Percentiles rank a stretch among this genome's conserved stretches.
Evolutionary conservation across 352 stramenopile species (phyloP).

Genomic region (Phytophthora lateralis): DNA sequence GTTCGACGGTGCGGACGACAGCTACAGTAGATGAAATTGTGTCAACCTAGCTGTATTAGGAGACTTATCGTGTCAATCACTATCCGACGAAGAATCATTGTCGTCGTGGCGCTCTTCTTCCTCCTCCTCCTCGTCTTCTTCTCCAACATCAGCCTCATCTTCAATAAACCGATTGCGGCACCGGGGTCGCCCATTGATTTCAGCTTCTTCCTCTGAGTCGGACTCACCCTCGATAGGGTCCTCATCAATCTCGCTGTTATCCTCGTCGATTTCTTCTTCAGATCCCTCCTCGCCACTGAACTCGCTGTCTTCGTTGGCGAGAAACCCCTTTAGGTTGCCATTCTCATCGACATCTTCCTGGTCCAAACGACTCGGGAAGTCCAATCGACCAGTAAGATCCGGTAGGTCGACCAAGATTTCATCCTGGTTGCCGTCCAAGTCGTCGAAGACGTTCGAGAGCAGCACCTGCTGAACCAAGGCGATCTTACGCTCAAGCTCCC

Average conservation of each 20-base stretch:
- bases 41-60: slow-evolving; percentile 11
- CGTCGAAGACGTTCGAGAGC: slow-evolving; percentile 77
- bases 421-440: slow-evolving; percentile 83
- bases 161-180: slow-evolving; percentile 73
- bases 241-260: slow-evolving; percentile 46
- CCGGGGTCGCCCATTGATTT: slow-evolving; percentile 29
- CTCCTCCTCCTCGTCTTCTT: slow-evolving; percentile 49
- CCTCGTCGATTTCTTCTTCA: slow-evolving; percentile 46
- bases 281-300: slow-evolving; percentile 55
- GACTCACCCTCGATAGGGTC: slow-evolving; percentile 63
- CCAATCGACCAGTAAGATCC: slow-evolving; percentile 56
- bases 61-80: slow-evolving; percentile 23
- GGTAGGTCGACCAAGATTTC: slow-evolving; percentile 71
- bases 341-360: slow-evolving; percentile 85
- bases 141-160: slow-evolving; percentile 78
- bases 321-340: slow-evolving; percentile 76
- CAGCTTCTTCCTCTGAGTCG: slow-evolving; percentile 69
- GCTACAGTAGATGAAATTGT: not conserved
- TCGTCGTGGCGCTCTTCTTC: slow-evolving; percentile 35
- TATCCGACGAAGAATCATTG: slow-evolving; percentile 32
- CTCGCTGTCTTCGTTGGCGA: slow-evolving; percentile 72
- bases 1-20: not conserved
- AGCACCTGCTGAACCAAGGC: slow-evolving; percentile 78
- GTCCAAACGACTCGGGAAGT: slow-evolving; percentile 82
- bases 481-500: slow-evolving; percentile 62